Base-by-base conservation (phyloP, 108 stramenopile species). In the Fragilaria crotonensis region DNA sequence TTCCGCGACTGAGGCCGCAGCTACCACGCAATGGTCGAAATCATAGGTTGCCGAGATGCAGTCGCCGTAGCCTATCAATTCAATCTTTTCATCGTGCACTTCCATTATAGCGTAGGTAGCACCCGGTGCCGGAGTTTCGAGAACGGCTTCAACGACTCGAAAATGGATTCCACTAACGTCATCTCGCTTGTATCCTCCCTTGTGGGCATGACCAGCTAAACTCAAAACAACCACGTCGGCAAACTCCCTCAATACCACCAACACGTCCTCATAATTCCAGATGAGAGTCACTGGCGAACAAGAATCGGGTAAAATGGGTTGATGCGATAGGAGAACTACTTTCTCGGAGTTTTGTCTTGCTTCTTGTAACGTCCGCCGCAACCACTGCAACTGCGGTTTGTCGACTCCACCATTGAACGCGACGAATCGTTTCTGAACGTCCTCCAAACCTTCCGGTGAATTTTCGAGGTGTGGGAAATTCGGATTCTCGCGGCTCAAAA, bases 341-440 rank as follows among this genome's bases (percentile, higher is more conserved):
- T 68, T 81, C 71, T 93, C 76, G 11, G 52, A 48, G 5, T 58
- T 47, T 3, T 52, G 14, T 23, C 76, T 57, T 7, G 77, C 76
- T 30, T 58, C 21, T 54, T 80, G 48, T 20, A 93, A 57, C 29
- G 78, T 65, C 3, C 65, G 0, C 19, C 50, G 52, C n/a, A 93
- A 60, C 87, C 87, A 93, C 60, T 71, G 54, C 52, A 93, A 55
- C 52, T 93, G 91, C 0, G 78, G 51, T 5, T 27, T 20, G 23
- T 83, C 91, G 30, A 87, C 52, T 0, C 72, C 87, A 44, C 91
- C 91, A 62, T 89, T 87, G 53, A 93, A 93, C 2, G 77, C 88
- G 19, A 93, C 92, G 59, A 81, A 93, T 23, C 92, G 80, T 63
- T 69, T 67, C 18, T 76, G 47, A 0, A 73, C 5, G 0, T 75